Evolutionary conservation across 345 rosid species (phyloP).

Genomic region (Erysimum cheiranthoides): DNA sequence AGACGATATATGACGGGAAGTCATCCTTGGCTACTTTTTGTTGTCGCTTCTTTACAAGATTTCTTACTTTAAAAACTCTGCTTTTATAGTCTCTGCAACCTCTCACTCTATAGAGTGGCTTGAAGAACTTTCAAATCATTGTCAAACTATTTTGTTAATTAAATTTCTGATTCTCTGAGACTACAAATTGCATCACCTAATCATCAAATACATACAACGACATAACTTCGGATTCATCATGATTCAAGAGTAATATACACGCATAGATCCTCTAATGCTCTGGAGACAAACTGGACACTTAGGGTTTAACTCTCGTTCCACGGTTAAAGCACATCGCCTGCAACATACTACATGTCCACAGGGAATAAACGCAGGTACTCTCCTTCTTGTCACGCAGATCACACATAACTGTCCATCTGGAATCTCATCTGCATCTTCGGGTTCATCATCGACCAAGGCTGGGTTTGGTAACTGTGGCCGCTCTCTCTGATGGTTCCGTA

Average conservation of each 20-base stretch:
- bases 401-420: slow-evolving; percentile 90
- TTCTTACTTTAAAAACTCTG: slow-evolving; percentile 21
- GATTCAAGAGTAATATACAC: slow-evolving; percentile 63
- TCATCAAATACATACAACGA: slow-evolving; percentile 18
- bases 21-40: slow-evolving; percentile 85
- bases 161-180: slow-evolving; percentile 9
- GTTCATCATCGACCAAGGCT: slow-evolving; percentile 41
- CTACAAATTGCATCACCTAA: slow-evolving; percentile 27
- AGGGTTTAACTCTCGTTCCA: slow-evolving; percentile 65
- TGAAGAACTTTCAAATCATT: slow-evolving; percentile 27
- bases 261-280: slow-evolving; percentile 60
- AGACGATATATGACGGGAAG: slow-evolving; percentile 54
- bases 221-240: background rate
- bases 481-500: slow-evolving; percentile 58
- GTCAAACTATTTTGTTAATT: slow-evolving; percentile 33
- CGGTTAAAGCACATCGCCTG: slow-evolving; percentile 71
- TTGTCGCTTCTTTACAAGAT: slow-evolving; percentile 29
- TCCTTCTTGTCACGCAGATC: slow-evolving; percentile 75
- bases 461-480: slow-evolving; percentile 45
- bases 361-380: slow-evolving; percentile 77
- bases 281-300: slow-evolving; percentile 93
- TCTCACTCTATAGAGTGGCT: slow-evolving; percentile 11
- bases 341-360: slow-evolving; percentile 97
- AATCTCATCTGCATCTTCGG: slow-evolving; percentile 59
- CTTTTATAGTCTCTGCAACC: slow-evolving; percentile 20